Base-by-base conservation (phyloP, 2,329 filamentous ascomycete species). In the Penicillium sp. region DNA sequence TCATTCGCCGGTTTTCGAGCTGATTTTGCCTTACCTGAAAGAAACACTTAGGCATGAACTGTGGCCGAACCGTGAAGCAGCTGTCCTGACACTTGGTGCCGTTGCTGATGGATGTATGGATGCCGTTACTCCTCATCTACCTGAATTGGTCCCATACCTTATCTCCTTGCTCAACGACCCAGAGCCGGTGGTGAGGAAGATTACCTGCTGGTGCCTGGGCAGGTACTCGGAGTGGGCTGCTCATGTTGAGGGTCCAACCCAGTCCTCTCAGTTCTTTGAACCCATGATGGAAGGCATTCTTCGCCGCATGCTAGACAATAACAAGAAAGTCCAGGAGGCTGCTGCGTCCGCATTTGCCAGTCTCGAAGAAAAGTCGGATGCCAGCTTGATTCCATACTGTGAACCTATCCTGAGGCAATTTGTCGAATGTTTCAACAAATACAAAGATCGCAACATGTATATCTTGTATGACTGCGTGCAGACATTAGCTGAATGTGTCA, bases 361-460 rank as follows among this genome's bases (percentile, higher is more conserved):
- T 66, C 81, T 99, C 8, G 94, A 97, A 72, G 94, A 97, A 71
- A 95, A 95, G 72, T 90, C 94, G 0, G 90, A 90, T 58, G 85
- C 85, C 61, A 82, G 87, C 60, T 77, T 99, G 43, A 85, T 87
- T 61, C 90, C 90, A 0, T 99, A 97, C 75, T 92, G 90, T 66
- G 83, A 87, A 26, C 90, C 92, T 24, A 97, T 99, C 65, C 84
- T 97, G 53, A 87, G 87, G 60, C 94, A 97, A 70, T 97, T 93
- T 67, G 91, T 97, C 52, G 81, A 83, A 59, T 99, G 94, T 73
- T 99, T 99, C 74, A 83, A 81, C 53, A 91, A 89, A 74, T 99
- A 97, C 83, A 97, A 99, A 81, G 93, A 97, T 74, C 88, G 91
- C 67, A 99, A 99, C 77, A 97, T 97, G 85, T 97, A 95, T 77